A percentile compares a stretch with the other conserved stretches of the same genome.
These are phyloP conservation scores for Globisporangium carolinianum DNA, from an alignment of 352 stramenopile species.

Conservation along the genomic window DNA sequence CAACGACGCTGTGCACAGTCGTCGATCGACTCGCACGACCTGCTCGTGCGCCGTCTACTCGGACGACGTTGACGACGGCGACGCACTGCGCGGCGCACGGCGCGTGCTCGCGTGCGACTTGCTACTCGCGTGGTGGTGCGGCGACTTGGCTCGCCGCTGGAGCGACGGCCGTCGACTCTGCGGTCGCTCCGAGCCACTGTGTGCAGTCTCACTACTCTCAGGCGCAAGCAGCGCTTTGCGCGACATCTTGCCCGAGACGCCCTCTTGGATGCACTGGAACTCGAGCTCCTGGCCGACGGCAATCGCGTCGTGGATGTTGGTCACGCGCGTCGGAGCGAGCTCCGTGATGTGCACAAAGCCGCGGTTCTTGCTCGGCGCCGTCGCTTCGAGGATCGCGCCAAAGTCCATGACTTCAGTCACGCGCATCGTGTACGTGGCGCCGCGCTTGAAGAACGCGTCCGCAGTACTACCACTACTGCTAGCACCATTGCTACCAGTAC, in stretches of 20 bases:
- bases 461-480: slow-evolving; percentile 3
- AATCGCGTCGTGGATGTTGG: slow-evolving; percentile 55
- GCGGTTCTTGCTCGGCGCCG: slow-evolving; percentile 62
- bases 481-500: slow-evolving; percentile 13
- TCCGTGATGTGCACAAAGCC: slow-evolving; percentile 95
- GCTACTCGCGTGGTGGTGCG: slow-evolving; percentile 6
- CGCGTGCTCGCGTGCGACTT: slow-evolving; percentile 5
- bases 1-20: not conserved
- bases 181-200: not conserved
- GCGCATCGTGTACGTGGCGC: slow-evolving; percentile 87
- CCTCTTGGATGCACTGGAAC: slow-evolving; percentile 73
- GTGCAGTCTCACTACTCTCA: not conserved
- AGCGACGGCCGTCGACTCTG: slow-evolving; percentile 26
- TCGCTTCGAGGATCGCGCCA: slow-evolving; percentile 87
- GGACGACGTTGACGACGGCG: not conserved
- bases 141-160: slow-evolving; percentile 14
- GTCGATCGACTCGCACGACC: not conserved
- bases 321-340: slow-evolving; percentile 60
- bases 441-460: slow-evolving; percentile 75
- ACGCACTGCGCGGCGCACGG: slow-evolving; percentile 9
- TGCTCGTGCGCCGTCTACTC: not conserved
- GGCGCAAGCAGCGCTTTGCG: slow-evolving; percentile 40
- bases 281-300: slow-evolving; percentile 71
- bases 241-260: slow-evolving; percentile 78
- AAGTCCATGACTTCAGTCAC: slow-evolving; percentile 95